phyloP scores from a whole-genome alignment of 805 yeast species.

The Suhomyces sp. region DNA sequence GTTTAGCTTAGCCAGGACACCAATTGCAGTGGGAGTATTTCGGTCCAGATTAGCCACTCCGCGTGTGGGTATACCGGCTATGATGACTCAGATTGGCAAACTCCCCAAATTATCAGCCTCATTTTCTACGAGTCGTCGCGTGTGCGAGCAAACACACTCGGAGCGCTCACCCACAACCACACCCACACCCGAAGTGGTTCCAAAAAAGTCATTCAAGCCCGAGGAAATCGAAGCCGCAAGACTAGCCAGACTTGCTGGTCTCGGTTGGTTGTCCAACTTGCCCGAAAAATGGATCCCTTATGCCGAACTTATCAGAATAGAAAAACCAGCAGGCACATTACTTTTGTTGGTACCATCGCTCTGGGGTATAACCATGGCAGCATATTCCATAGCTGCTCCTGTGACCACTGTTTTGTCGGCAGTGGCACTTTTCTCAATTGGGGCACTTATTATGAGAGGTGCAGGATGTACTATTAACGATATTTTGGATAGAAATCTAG shows the following conservation, averaged over 20 bases:
- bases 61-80: background rate
- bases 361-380: slow-evolving; percentile 93
- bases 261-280: slow-evolving; percentile 52
- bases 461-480: slow-evolving; percentile 98
- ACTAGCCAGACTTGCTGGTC: slow-evolving; percentile 43
- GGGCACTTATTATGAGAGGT: slow-evolving; percentile 91
- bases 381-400: slow-evolving; percentile 69
- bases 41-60: background rate
- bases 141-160: background rate
- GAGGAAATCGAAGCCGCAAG: slow-evolving; percentile 52
- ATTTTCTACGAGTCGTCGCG: background rate
- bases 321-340: slow-evolving; percentile 95
- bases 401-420: slow-evolving; percentile 57
- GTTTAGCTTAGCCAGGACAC: background rate
- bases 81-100: background rate
- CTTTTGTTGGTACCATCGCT: slow-evolving; percentile 78
- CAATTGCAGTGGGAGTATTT: background rate
- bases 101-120: background rate
- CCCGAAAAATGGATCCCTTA: slow-evolving; percentile 82
- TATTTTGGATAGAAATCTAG: slow-evolving; percentile 77
- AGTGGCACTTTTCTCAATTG: slow-evolving; percentile 71
- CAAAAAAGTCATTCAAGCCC: slow-evolving; percentile 19
- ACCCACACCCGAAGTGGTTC: background rate
- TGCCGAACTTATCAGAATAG: slow-evolving; percentile 87
- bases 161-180: background rate